Evolutionary conservation across 2,329 filamentous ascomycete species (phyloP).

Genomic region (Epichloe brachyelytri): DNA sequence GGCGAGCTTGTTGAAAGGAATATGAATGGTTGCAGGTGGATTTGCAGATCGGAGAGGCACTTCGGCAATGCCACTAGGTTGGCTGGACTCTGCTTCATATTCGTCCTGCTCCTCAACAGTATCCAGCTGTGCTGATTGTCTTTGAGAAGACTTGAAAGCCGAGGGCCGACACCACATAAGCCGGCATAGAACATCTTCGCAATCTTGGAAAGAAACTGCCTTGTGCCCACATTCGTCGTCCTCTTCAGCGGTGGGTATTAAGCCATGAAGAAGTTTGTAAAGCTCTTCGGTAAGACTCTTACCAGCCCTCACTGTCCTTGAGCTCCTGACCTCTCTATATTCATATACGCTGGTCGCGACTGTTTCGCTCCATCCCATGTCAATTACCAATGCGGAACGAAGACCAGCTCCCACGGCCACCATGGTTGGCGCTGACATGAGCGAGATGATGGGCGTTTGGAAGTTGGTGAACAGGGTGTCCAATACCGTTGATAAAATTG

Average conservation of each 20-base stretch:
- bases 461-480: slow-evolving; percentile 71
- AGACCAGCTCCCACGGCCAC: slow-evolving; percentile 66
- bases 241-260: slow-evolving; percentile 16
- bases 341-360: slow-evolving; percentile 79
- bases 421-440: slow-evolving; percentile 67
- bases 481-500: slow-evolving; percentile 61
- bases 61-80: slow-evolving; percentile 18
- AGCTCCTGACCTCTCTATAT: slow-evolving; percentile 65
- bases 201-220: slow-evolving; percentile 58
- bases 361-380: slow-evolving; percentile 89
- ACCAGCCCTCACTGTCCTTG: slow-evolving; percentile 60
- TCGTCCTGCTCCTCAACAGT: slow-evolving; percentile 49
- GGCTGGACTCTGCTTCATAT: slow-evolving; percentile 22
- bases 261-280: slow-evolving; percentile 42
- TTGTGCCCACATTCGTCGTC: slow-evolving; percentile 18
- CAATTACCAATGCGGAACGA: slow-evolving; percentile 73
- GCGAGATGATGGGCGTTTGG: slow-evolving; percentile 65
- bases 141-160: slow-evolving; percentile 17
- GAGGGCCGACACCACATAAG: slow-evolving; percentile 59
- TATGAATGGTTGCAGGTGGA: slow-evolving; percentile 41
- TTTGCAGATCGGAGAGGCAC: slow-evolving; percentile 34
- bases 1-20: slow-evolving; percentile 59
- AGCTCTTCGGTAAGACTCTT: slow-evolving; percentile 58
- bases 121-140: slow-evolving; percentile 25
- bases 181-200: slow-evolving; percentile 64